phyloP scores from a whole-genome alignment of 2,329 filamentous ascomycete species.

The Xylariales sp. region DNA sequence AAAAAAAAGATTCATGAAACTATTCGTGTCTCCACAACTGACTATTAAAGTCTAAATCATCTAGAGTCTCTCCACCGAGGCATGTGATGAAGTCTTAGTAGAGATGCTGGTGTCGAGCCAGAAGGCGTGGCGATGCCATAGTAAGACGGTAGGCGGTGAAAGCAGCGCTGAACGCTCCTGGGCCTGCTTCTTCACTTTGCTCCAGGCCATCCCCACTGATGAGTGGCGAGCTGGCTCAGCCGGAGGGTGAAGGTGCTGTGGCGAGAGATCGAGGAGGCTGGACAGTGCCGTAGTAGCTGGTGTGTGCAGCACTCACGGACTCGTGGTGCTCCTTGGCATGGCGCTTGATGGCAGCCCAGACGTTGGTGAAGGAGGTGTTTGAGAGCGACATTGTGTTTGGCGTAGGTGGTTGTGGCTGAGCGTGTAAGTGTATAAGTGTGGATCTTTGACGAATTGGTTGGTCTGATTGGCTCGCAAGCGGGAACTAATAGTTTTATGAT shows the following conservation, averaged over 20 bases:
- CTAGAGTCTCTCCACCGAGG: slow-evolving; percentile 4
- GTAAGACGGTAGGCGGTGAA: not conserved
- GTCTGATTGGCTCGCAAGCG: slow-evolving; percentile 5
- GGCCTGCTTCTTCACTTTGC: slow-evolving; percentile 9
- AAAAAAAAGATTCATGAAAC: too few species aligned
- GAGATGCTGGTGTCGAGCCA: not conserved
- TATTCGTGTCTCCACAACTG: too few species aligned
- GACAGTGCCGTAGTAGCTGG: slow-evolving; percentile 8
- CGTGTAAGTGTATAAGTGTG: slow-evolving; percentile 1
- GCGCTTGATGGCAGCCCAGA: slow-evolving; percentile 10
- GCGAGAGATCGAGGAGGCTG: not conserved
- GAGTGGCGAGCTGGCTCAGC: not conserved
- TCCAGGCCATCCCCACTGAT: slow-evolving; percentile 5
- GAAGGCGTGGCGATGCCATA: slow-evolving; percentile 4
- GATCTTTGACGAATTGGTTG: not conserved
- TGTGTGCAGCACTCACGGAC: slow-evolving; percentile 10
- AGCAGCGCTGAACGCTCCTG: slow-evolving; percentile 7
- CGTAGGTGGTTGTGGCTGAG: not conserved
- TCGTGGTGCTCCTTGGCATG: slow-evolving; percentile 12
- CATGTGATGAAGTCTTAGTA: not conserved
- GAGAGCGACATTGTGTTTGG: slow-evolving; percentile 3
- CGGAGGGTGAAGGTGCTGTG: not conserved
- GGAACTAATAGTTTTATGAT: not conserved
- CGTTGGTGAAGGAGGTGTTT: slow-evolving; percentile 1
- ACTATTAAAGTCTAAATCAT: too few species aligned